phyloP scores from a whole-genome alignment of 139 green algal genomes.

The Pleodorina starrii region DNA sequence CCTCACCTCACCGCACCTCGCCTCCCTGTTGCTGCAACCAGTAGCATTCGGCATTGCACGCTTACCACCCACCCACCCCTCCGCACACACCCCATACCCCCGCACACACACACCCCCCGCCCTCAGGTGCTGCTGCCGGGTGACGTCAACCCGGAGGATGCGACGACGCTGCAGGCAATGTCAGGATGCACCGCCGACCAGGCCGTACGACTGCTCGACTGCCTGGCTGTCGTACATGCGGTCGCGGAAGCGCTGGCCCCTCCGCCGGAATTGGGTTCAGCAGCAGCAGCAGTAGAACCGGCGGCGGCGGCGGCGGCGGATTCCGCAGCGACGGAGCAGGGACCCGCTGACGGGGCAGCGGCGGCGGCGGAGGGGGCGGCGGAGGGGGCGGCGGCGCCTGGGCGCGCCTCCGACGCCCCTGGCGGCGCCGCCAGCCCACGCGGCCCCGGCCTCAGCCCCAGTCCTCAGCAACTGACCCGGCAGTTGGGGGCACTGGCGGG shows the following conservation, averaged over 20 bases:
- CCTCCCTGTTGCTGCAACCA: no score
- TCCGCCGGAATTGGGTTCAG: no score
- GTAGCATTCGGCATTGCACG: no score
- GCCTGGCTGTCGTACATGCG: background rate
- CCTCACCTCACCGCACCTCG: no score
- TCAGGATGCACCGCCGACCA: constrained; percentile 4
- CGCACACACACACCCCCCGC: no score
- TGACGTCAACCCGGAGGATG: background rate
- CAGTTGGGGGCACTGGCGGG: background rate
- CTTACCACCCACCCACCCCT: no score
- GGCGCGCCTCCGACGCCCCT: no score
- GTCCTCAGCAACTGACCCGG: background rate
- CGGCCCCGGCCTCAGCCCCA: background rate
- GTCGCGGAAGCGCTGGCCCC: background rate
- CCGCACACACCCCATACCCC: no score
- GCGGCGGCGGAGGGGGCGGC: no score
- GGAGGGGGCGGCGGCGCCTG: no score
- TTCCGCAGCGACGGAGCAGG: background rate
- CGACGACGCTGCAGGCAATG: background rate
- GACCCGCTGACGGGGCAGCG: background rate
- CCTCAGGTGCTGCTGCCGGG: background rate
- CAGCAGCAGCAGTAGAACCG: no score
- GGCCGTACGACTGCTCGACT: background rate
- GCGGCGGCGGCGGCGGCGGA: no score
- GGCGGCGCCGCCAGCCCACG: background rate